These are phyloP conservation scores for Funneliformis geosporum DNA, from an alignment of 192 early-diverging fungal species.

Conservation along the genomic window DNA sequence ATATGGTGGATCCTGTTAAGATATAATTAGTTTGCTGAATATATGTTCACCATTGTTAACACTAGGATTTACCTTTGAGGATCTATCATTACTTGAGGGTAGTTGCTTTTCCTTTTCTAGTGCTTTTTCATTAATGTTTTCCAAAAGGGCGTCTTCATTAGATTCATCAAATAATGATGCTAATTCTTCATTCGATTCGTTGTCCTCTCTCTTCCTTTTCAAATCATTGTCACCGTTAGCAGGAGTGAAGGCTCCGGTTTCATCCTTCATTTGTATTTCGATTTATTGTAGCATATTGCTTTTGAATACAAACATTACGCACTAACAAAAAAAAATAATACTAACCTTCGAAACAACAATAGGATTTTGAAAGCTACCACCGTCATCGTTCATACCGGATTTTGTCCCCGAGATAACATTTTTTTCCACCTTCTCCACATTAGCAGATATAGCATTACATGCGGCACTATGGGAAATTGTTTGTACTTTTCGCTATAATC, in stretches of 20 bases:
- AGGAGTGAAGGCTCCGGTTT: too few species aligned
- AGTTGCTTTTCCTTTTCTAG: slow-evolving; percentile 6
- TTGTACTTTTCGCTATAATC: slow-evolving; percentile 25
- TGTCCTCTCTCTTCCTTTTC: slow-evolving; percentile 14
- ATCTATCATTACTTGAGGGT: not conserved
- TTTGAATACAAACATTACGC: slow-evolving; percentile 16
- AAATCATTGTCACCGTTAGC: not conserved
- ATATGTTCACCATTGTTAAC: slow-evolving; percentile 15
- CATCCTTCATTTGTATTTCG: slow-evolving; percentile 3
- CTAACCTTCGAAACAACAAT: slow-evolving; percentile 17
- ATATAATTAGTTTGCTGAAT: slow-evolving; percentile 19
- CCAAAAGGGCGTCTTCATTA: slow-evolving; percentile 12
- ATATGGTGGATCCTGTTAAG: slow-evolving; percentile 6
- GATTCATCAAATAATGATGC: slow-evolving; percentile 22
- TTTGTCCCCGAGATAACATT: not conserved
- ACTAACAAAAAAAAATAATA: slow-evolving; percentile 16
- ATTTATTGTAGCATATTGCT: not conserved
- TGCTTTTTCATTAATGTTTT: slow-evolving; percentile 20
- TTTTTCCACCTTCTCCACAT: slow-evolving; percentile 8
- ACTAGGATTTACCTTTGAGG: slow-evolving; percentile 19
- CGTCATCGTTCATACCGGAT: not conserved
- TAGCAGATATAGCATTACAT: slow-evolving; percentile 7
- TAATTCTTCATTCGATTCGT: not conserved
- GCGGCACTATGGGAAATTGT: slow-evolving; percentile 2
- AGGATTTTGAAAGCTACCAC: not conserved